Conservation (phyloP, 177 flowering plant species). For the Viscum album region DNA sequence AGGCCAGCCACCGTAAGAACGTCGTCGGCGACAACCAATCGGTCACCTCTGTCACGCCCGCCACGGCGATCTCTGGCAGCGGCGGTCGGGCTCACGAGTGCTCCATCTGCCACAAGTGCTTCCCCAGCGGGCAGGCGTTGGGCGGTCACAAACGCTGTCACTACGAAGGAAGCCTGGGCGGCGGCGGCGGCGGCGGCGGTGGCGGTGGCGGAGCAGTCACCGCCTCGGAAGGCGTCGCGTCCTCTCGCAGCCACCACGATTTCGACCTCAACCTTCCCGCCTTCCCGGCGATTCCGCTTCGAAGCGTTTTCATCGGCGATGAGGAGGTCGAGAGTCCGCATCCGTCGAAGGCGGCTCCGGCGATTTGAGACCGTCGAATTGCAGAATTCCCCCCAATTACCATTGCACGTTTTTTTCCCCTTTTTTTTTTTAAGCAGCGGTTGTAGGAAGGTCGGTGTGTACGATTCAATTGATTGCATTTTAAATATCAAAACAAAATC, state of each 20-base stretch:
- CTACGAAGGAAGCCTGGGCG: conserved; percentile 41
- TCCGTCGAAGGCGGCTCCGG: conserved; percentile 40
- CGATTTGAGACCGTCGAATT: too few relatives aligned
- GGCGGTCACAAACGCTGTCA: conserved; percentile 98
- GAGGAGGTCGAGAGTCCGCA: conserved; percentile 51
- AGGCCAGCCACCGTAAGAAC: conserved; percentile 73
- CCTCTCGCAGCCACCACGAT: conserved; percentile 26
- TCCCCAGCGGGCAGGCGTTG: conserved; percentile 83
- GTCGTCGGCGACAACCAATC: conserved; percentile 10
- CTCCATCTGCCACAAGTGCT: conserved; percentile 66
- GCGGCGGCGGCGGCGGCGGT: not conserved
- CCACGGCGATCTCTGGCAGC: conserved; percentile 9
- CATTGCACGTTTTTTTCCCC: too few relatives aligned
- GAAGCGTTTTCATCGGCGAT: conserved; percentile 19
- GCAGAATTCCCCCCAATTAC: too few relatives aligned
- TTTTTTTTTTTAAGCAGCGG: too few relatives aligned
- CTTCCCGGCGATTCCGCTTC: conserved; percentile 26
- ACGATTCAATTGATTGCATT: too few relatives aligned
- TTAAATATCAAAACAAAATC: too few relatives aligned
- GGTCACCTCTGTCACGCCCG: conserved; percentile 4
- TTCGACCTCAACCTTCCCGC: conserved; percentile 55
- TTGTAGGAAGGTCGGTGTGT: too few relatives aligned
- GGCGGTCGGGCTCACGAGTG: conserved; percentile 63
- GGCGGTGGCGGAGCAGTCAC: conserved; percentile 12
- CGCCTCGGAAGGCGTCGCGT: conserved; percentile 30